Base-by-base conservation (phyloP, 2,329 filamentous ascomycete genomes). In the Macrophomina pseudophaseolina region DNA sequence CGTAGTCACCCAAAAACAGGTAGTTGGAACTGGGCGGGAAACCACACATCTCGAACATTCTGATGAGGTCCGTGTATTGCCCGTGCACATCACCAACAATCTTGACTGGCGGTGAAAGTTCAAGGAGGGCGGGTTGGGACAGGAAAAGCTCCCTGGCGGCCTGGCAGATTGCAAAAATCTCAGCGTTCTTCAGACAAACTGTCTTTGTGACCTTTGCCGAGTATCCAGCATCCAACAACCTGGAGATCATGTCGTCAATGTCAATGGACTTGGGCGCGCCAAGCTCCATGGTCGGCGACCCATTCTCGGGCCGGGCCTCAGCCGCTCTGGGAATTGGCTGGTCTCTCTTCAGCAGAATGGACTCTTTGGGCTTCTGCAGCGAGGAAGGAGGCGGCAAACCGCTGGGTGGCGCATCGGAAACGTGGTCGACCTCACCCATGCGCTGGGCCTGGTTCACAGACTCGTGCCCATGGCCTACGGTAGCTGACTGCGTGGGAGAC, bases 21-120 rank as follows among this genome's bases (percentile, higher is more conserved):
- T 93, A 98, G 82, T 98, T 98, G 46, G 93, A 88, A 69, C 87
- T 90, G 1, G 94, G 94, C 7, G 94, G 94, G 75, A 97, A 98
- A 5, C 94, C 94, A 76, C 94, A 97, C 94, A 97, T 97, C 79
- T 98, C 94, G 75, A 98, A 98, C 87, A 98, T 92, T 70, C 94
- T 90, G 74, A 98, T 96, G 62, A 98, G 83, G 79, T 98, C 94
- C 11, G 93, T 97, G 78, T 97, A 98, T 79, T 98, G 94, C 60
- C 94, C 94, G 77, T 98, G 94, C 14, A 98, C 93, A 76, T 98
- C 94, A 60, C 94, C 94, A 33, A 98, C 95, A 74, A 99, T 96
- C 82, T 99, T 99, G 75, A 99, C 95, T 0, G 95, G 94, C 4
- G 95, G 92, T 69, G 94, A 91, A 53, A 99, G 86, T 80, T 99